Evolutionary conservation across 192 early-diverging fungal genomes (phyloP), one percentile per base, ranked within the genome.

Genomic region (Rhizophagus clarus): DNA sequence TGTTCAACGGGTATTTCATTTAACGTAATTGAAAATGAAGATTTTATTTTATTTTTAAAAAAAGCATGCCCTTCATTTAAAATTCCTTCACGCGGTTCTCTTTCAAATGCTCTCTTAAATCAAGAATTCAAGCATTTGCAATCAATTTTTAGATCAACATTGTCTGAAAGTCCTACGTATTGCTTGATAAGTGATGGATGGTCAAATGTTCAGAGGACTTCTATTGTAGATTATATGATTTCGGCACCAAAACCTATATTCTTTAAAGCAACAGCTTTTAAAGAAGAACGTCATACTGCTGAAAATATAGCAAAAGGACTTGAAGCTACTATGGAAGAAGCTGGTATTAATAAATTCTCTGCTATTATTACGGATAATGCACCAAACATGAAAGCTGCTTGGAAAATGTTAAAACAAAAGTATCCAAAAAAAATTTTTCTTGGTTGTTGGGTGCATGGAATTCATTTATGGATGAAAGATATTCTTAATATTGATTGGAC

Each of bases 381-480:
- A 66, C 9, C 24, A 29, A 66, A 66, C 15, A 66, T 66, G 63
- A 66, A 66, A 7, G 63, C 28, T 28, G n/a, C 63, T 22, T 66
- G 28, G 24, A 28, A 66, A 15, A 66, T 66, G 4, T 66, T 66
- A 66, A 66, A 26, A 28, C 4, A 14, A 24, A 66, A 66, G 32
- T 66, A 66, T 15, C 24, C 63, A 12, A 12, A 66, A 29, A 28
- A 24, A 66, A 29, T 31, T 3, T 66, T 66, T 32, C 29, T 66
- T 66, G 24, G 28, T 2, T 66, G 63, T 15, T 66, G 28, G 9
- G 63, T 29, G 15, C 28, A 66, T 66, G 63, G 63, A 3, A 66
- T 66, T 66, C 4, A 66, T 12, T 29, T 66, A 20, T 51, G 49
- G 49, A 66, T 66, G 10, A 66, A 66, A 66, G 63, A 66, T 66